A percentile compares a stretch with the other conserved stretches of the same genome.
Evolutionary conservation across 257 asterid genomes (phyloP).

Genomic region (Solanum habrochaites): DNA sequence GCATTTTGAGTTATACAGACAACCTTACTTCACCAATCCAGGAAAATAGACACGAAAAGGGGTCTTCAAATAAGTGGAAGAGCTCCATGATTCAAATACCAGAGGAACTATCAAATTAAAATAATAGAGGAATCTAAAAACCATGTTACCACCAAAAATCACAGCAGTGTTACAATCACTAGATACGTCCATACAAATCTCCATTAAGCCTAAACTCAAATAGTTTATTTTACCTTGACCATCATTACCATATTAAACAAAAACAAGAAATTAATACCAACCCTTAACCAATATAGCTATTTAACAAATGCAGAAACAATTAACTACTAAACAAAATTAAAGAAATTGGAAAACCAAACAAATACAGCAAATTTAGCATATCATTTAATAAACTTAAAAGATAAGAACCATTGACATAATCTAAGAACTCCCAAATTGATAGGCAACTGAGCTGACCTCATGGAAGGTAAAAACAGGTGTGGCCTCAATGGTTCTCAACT

Average conservation of each 20-base stretch:
- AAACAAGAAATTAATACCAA: background rate
- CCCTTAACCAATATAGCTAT: background rate
- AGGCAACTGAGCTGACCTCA: slow-evolving; percentile 37
- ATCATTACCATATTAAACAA: background rate
- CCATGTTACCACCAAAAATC: background rate
- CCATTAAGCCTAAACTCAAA: background rate
- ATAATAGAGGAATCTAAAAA: background rate
- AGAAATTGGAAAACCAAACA: background rate
- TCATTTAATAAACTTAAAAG: background rate
- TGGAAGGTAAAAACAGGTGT: slow-evolving; percentile 72
- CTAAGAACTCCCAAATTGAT: background rate
- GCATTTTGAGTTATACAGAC: background rate
- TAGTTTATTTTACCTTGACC: background rate
- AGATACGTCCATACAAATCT: background rate
- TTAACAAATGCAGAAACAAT: background rate
- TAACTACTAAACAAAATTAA: background rate
- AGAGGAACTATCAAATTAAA: background rate
- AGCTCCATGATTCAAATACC: background rate
- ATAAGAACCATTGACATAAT: background rate
- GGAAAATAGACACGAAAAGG: background rate
- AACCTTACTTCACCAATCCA: background rate
- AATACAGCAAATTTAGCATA: background rate
- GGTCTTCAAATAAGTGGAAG: background rate
- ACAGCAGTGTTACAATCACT: background rate
- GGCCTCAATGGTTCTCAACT: slow-evolving; percentile 27